phyloP scores from a whole-genome alignment of 2,329 filamentous ascomycete species.

The Pseudogymnoascus sp. region DNA sequence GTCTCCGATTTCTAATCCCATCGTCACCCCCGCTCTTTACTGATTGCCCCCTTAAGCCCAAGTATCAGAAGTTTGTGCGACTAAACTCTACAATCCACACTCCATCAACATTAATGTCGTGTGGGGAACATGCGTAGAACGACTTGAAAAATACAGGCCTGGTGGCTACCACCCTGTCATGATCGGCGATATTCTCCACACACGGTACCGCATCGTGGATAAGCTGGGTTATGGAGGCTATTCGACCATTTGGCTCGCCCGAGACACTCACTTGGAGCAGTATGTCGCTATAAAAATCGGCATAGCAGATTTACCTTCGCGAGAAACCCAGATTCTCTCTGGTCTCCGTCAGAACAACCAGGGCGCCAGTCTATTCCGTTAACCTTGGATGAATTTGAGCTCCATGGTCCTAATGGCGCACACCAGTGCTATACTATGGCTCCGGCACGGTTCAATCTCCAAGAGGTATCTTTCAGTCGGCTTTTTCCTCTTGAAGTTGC shows the following conservation, averaged over 20 bases:
- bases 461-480: conserved; percentile 22
- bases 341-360: conserved; percentile 12
- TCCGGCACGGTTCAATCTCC: conserved; percentile 23
- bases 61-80: not conserved
- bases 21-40: not conserved
- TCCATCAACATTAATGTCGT: not conserved
- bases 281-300: conserved; percentile 13
- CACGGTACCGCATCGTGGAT: conserved; percentile 30
- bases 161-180: conserved; percentile 16
- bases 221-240: conserved; percentile 34
- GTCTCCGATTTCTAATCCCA: not conserved
- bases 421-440: conserved; percentile 30
- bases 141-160: conserved; percentile 13
- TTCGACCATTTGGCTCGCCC: conserved; percentile 34
- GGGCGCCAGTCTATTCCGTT: conserved; percentile 27
- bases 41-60: not conserved
- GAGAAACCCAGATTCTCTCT: not conserved
- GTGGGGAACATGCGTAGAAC: conserved; percentile 10
- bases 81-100: not conserved
- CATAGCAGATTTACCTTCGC: conserved; percentile 7
- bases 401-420: conserved; percentile 35
- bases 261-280: conserved; percentile 18
- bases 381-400: conserved; percentile 31
- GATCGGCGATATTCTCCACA: conserved; percentile 24
- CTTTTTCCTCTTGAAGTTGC: conserved; percentile 22